A percentile compares a stretch with the other conserved stretches of the same genome.
Evolutionary conservation across 2,329 filamentous ascomycete genomes (phyloP).

Genomic region (Arthrobotrys pseudoclavata): DNA sequence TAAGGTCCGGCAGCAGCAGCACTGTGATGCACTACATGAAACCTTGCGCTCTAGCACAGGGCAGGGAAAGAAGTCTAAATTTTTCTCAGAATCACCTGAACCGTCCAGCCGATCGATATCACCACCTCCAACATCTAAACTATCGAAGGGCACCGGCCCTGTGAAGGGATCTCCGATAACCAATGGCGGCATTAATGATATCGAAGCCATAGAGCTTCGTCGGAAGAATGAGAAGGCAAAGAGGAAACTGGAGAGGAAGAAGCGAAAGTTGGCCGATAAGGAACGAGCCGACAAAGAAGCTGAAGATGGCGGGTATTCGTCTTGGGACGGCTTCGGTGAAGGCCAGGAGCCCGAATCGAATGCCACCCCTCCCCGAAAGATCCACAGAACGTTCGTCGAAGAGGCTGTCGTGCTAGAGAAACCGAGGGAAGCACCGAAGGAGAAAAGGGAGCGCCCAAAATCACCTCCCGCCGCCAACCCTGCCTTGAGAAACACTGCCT

Average conservation of each 20-base stretch:
- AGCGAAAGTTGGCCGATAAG: constrained; percentile 23
- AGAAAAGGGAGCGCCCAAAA: background rate
- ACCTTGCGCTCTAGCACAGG: constrained; percentile 44
- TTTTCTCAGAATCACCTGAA: constrained; percentile 50
- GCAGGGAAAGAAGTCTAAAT: constrained; percentile 38
- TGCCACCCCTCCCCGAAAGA: constrained; percentile 8
- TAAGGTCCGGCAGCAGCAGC: constrained; percentile 36
- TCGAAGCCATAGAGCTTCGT: constrained; percentile 51
- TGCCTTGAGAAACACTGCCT: background rate
- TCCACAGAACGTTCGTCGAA: constrained; percentile 28
- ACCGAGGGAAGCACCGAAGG: background rate
- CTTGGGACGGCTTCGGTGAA: constrained; percentile 51
- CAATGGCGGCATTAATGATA: constrained; percentile 43
- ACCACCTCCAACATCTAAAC: background rate
- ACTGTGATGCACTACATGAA: constrained; percentile 36
- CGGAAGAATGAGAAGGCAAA: constrained; percentile 55
- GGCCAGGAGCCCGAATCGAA: constrained; percentile 10
- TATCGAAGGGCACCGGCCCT: background rate
- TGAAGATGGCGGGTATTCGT: constrained; percentile 52
- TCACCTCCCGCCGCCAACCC: background rate
- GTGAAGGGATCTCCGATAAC: background rate
- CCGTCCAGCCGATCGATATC: constrained; percentile 8
- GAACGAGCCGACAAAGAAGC: constrained; percentile 9
- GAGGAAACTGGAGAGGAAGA: constrained; percentile 40
- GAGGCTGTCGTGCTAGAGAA: constrained; percentile 43